A percentile compares a stretch with the other conserved stretches of the same genome.
These are phyloP conservation scores for Elongisporangium senticosum DNA, from an alignment of 352 stramenopile species.

Conservation along the genomic window DNA sequence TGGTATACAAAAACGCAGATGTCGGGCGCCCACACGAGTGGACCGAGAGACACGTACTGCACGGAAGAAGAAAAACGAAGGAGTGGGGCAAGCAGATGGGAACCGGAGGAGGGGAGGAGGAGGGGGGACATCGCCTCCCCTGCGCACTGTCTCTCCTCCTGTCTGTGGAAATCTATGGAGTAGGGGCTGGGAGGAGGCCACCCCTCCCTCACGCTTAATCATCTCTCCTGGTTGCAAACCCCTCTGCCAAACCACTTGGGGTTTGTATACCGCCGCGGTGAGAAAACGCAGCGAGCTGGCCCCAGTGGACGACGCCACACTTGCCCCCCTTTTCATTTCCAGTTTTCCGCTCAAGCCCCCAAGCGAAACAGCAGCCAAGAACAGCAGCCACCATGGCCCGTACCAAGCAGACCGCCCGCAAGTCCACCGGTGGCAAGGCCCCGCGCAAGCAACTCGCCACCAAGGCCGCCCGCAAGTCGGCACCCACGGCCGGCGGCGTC, in stretches of 20 bases:
- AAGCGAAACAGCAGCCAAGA: constrained; percentile 25
- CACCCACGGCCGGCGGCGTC: constrained; percentile 86
- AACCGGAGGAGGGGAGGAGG: background rate
- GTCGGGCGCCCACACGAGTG: constrained; percentile 13
- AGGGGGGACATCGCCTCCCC: constrained; percentile 27
- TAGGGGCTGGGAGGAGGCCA: background rate
- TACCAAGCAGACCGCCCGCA: constrained; percentile 96
- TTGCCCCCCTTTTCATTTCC: constrained; percentile 26
- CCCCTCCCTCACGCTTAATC: constrained; percentile 6
- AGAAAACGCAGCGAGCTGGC: constrained; percentile 4
- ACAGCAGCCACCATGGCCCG: constrained; percentile 87
- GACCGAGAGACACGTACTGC: constrained; percentile 17
- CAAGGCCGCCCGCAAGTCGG: constrained; percentile 91
- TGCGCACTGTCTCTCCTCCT: constrained; percentile 1
- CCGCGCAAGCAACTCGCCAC: constrained; percentile 92
- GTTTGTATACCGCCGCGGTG: constrained; percentile 27
- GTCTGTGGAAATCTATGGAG: constrained; percentile 1
- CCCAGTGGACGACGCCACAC: background rate
- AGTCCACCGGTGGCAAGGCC: constrained; percentile 93
- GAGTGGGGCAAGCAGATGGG: background rate
- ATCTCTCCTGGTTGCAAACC: constrained; percentile 34
- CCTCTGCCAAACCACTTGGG: constrained; percentile 24
- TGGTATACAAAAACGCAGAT: constrained; percentile 24
- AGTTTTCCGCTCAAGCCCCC: constrained; percentile 28
- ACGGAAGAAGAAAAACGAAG: constrained; percentile 21